Conservation (phyloP, 768 basidiomycete genomes). For the Tricholoma sp. region DNA sequence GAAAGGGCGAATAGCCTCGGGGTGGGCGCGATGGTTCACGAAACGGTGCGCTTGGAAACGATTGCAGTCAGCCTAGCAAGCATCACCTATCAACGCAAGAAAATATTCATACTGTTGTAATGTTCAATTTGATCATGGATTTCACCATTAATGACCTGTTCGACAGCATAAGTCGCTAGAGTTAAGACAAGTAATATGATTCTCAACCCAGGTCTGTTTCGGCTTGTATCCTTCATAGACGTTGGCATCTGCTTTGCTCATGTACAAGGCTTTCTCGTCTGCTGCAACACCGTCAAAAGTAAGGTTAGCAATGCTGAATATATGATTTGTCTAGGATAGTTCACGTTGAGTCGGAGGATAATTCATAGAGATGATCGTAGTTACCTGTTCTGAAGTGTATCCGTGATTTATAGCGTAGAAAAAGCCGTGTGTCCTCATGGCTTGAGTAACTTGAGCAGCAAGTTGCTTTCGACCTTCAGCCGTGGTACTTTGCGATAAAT, state of each 20-base stretch:
- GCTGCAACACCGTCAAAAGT: slow-evolving; percentile 30
- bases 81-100: not conserved
- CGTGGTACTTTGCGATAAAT: slow-evolving; percentile 36
- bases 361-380: slow-evolving; percentile 9
- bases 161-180: not conserved
- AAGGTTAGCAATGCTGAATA: slow-evolving; percentile 39
- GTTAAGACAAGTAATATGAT: not conserved
- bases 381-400: slow-evolving; percentile 33
- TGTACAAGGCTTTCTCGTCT: slow-evolving; percentile 34
- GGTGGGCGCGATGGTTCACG: slow-evolving; percentile 28
- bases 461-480: slow-evolving; percentile 32
- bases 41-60: slow-evolving; percentile 26
- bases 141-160: slow-evolving; percentile 52
- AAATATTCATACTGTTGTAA: slow-evolving; percentile 45
- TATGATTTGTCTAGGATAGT: slow-evolving; percentile 25
- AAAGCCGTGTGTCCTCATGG: slow-evolving; percentile 38
- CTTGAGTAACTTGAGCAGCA: slow-evolving; percentile 35
- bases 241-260: slow-evolving; percentile 27
- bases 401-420: slow-evolving; percentile 48
- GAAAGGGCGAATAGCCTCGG: slow-evolving; percentile 29
- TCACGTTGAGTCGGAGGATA: too few species aligned
- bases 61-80: not conserved
- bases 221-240: slow-evolving; percentile 35
- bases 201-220: slow-evolving; percentile 10
- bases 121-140: slow-evolving; percentile 62